Evolutionary conservation across 2,329 filamentous ascomycete species (phyloP).

Genomic region (Penicillium occitanis): DNA sequence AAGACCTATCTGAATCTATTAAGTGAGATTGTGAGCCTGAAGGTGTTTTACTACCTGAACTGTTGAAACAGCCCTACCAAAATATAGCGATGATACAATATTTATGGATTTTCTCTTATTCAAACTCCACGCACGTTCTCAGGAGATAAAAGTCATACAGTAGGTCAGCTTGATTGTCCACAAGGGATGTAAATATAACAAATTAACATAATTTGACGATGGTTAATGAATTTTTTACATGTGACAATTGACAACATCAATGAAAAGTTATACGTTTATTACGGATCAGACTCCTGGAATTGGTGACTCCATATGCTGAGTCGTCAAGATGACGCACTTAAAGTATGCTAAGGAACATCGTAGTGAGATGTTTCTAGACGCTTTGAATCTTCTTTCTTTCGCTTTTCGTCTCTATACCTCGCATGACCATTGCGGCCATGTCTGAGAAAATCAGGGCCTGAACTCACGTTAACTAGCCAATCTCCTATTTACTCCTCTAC

Average conservation of each 20-base stretch:
- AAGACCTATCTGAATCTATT: not conserved
- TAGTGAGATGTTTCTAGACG: not conserved
- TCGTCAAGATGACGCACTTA: slow-evolving; percentile 4
- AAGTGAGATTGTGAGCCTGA: not conserved
- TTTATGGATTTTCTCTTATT: not conserved
- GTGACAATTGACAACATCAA: not conserved
- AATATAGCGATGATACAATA: not conserved
- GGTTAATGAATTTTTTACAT: not conserved
- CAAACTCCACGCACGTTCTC: too few relatives aligned
- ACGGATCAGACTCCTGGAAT: not conserved
- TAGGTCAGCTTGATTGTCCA: not conserved
- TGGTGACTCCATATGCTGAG: not conserved
- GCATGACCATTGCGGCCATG: not conserved
- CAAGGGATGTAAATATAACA: not conserved
- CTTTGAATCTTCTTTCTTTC: not conserved
- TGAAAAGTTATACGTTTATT: not conserved
- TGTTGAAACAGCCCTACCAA: not conserved
- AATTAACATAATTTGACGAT: not conserved
- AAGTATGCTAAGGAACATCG: not conserved
- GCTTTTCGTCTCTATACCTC: not conserved
- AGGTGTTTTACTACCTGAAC: not conserved
- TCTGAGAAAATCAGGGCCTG: not conserved
- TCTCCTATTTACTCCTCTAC: not conserved
- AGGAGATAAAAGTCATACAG: not conserved
- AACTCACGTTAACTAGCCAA: not conserved